Conservation (phyloP, 2,329 filamentous ascomycete genomes). For the Pezicula rhizophila region DNA sequence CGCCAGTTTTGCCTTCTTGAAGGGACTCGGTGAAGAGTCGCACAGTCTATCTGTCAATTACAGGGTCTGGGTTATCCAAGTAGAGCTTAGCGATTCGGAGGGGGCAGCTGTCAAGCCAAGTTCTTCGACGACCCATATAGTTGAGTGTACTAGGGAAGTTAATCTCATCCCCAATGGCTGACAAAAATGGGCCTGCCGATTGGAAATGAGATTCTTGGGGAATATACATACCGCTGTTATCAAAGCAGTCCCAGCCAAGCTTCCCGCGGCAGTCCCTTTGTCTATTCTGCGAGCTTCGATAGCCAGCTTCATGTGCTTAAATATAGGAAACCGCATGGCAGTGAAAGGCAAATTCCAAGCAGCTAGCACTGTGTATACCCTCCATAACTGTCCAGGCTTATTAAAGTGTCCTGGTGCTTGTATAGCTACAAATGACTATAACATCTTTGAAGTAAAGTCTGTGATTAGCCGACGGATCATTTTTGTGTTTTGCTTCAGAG, state of each 20-base stretch:
- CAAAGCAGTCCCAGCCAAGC: constrained; percentile 58
- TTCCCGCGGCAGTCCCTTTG: constrained; percentile 16
- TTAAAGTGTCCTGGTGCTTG: constrained; percentile 51
- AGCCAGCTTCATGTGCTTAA: constrained; percentile 60
- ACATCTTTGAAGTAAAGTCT: constrained; percentile 20
- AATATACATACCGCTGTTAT: constrained; percentile 51
- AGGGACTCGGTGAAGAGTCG: no score
- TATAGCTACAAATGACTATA: constrained; percentile 41
- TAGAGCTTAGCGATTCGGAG: no score
- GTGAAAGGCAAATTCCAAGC: constrained; percentile 83
- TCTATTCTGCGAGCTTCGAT: constrained; percentile 40
- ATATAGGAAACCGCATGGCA: constrained; percentile 81
- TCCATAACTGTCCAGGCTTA: constrained; percentile 51
- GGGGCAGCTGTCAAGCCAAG: no score
- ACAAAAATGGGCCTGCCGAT: no score
- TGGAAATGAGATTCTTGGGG: no score
- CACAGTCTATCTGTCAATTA: no score
- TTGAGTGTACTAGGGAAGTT: no score
- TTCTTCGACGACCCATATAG: no score
- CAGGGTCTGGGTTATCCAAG: no score
- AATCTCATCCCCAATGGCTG: no score
- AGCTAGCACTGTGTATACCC: constrained; percentile 75
- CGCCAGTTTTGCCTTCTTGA: no score
- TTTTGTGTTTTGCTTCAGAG: constrained; percentile 91
- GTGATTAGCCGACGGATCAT: constrained; percentile 50